Conservation (phyloP, 192 early-diverging fungal genomes). For the Spizellomyces punctatus region DNA sequence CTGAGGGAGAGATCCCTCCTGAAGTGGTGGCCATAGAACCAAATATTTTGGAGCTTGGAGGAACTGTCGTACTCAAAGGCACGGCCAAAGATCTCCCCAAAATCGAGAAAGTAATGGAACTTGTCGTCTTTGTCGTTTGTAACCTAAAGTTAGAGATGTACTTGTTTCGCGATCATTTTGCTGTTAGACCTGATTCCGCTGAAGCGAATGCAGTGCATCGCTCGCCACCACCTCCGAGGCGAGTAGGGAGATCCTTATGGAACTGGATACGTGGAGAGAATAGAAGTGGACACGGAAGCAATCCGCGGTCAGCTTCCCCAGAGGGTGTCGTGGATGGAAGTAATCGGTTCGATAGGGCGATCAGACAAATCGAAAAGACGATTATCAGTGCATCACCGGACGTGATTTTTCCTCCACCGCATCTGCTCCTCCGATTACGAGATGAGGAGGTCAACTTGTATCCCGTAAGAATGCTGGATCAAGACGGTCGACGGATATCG, state of each 20-base stretch:
- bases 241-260: conserved; percentile 14
- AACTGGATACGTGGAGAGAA: conserved; percentile 20
- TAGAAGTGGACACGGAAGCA: neutral
- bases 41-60: conserved; percentile 25
- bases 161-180: conserved; percentile 40
- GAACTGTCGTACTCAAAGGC: conserved; percentile 34
- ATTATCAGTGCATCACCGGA: conserved; percentile 36
- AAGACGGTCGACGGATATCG: conserved; percentile 11
- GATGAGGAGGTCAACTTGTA: conserved; percentile 28
- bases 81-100: conserved; percentile 15
- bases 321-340: conserved; percentile 3
- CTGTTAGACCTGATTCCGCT: conserved; percentile 1
- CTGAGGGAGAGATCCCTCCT: neutral
- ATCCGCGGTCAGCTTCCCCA: neutral
- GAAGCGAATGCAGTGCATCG: neutral
- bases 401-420: conserved; percentile 33
- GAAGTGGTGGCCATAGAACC: neutral
- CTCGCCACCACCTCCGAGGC: neutral
- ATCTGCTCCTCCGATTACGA: conserved; percentile 30
- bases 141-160: conserved; percentile 42
- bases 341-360: conserved; percentile 34
- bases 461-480: neutral
- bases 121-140: conserved; percentile 39
- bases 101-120: conserved; percentile 40
- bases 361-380: conserved; percentile 31